These are phyloP conservation scores for Aspergillus piperis DNA, from an alignment of 2,329 filamentous ascomycete genomes.

Conservation along the genomic window DNA sequence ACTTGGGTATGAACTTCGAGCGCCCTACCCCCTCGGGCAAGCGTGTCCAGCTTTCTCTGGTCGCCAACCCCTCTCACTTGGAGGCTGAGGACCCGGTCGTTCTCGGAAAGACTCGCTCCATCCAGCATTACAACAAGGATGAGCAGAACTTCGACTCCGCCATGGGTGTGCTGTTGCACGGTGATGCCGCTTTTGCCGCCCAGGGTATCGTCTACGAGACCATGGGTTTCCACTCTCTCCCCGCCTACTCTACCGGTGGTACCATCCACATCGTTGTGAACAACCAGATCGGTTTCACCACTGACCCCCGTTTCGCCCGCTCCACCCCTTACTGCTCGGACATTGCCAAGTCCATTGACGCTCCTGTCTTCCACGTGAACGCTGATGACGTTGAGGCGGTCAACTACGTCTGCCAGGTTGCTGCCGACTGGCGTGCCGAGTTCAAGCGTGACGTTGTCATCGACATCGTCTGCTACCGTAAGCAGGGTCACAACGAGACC, in stretches of 20 bases:
- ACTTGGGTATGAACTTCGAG: constrained; percentile 99
- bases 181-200: constrained; percentile 93
- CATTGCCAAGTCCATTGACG: constrained; percentile 98
- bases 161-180: constrained; percentile 94
- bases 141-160: constrained; percentile 84
- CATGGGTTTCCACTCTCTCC: constrained; percentile 93
- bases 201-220: constrained; percentile 99
- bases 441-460: constrained; percentile 99
- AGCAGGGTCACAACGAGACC: constrained; percentile 98
- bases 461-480: constrained; percentile 98
- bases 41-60: constrained; percentile 97
- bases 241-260: constrained; percentile 94
- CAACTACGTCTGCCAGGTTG: constrained; percentile 96
- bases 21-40: constrained; percentile 96
- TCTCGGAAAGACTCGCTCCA: constrained; percentile 93
- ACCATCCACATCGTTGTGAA: constrained; percentile 97
- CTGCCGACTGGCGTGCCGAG: constrained; percentile 95
- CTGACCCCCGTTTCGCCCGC: constrained; percentile 93
- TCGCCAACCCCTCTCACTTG: constrained; percentile 96
- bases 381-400: constrained; percentile 97
- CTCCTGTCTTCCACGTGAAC: constrained; percentile 98
- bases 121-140: constrained; percentile 98
- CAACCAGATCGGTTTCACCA: constrained; percentile 99
- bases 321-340: constrained; percentile 99
- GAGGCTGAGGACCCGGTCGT: constrained; percentile 98